phyloP scores from a whole-genome alignment of 2,329 filamentous ascomycete genomes.

The Phoma sp. region DNA sequence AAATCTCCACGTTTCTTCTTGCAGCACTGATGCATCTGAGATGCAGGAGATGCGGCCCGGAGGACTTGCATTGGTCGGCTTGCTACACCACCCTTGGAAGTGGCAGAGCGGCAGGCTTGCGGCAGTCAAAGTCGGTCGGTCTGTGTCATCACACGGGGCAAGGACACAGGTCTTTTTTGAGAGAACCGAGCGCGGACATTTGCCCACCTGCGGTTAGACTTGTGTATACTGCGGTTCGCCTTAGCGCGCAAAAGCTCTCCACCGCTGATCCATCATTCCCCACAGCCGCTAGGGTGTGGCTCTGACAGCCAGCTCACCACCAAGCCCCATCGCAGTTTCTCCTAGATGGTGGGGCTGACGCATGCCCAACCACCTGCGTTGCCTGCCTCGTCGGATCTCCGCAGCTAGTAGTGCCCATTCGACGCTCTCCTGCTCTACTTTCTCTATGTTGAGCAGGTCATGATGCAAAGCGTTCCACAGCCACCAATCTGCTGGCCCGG shows the following conservation, averaged over 20 bases:
- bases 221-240: background rate
- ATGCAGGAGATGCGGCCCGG: constrained; percentile 25
- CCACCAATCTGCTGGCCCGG: constrained; percentile 4
- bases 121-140: constrained; percentile 14
- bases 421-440: background rate
- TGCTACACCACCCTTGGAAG: constrained; percentile 10
- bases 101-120: constrained; percentile 17
- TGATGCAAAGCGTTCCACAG: background rate
- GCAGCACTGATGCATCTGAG: constrained; percentile 12
- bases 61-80: constrained; percentile 29
- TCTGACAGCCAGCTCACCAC: constrained; percentile 16
- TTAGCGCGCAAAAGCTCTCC: constrained; percentile 10
- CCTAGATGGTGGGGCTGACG: constrained; percentile 9
- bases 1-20: constrained; percentile 33
- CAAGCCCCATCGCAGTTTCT: constrained; percentile 7
- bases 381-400: constrained; percentile 4
- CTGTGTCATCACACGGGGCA: constrained; percentile 15
- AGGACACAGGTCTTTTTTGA: constrained; percentile 1
- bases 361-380: constrained; percentile 6
- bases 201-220: constrained; percentile 10
- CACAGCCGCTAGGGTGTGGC: constrained; percentile 26
- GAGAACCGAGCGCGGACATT: constrained; percentile 12
- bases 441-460: background rate
- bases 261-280: constrained; percentile 17
- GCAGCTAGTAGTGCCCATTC: constrained; percentile 1